Conservation (phyloP, 805 yeast species). For the Wilhelminamyces savonicus region DNA sequence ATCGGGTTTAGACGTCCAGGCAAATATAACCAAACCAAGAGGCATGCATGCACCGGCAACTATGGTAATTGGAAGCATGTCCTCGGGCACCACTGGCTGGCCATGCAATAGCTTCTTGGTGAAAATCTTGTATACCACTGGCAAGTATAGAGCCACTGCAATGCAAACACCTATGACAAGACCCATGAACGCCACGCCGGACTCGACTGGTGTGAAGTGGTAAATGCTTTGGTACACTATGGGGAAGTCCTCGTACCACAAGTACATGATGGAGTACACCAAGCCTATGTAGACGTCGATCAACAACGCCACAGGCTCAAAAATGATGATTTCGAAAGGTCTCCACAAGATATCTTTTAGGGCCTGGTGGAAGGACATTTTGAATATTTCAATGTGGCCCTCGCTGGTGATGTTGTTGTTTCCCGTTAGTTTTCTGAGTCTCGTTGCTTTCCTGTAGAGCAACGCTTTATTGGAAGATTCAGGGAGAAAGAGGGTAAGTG, state of each 20-base stretch:
- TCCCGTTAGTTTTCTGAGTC: constrained; percentile 45
- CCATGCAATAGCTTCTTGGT: constrained; percentile 16
- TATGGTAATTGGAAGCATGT: constrained; percentile 35
- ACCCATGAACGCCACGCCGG: constrained; percentile 43
- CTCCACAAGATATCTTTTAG: constrained; percentile 35
- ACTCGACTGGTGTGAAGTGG: constrained; percentile 41
- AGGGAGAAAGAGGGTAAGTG: constrained; percentile 38
- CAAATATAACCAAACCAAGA: constrained; percentile 39
- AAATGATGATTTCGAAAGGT: constrained; percentile 43
- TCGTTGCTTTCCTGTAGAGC: constrained; percentile 40
- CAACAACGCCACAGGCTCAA: constrained; percentile 53
- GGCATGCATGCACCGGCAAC: constrained; percentile 38
- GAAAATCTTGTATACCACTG: constrained; percentile 16
- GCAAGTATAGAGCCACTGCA: constrained; percentile 27
- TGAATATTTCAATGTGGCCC: constrained; percentile 28
- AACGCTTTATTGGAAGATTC: constrained; percentile 44
- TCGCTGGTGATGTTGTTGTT: constrained; percentile 37
- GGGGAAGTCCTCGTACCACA: constrained; percentile 61
- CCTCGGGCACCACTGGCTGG: constrained; percentile 32
- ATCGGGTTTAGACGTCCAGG: constrained; percentile 39
- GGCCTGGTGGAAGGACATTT: constrained; percentile 12
- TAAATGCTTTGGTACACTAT: constrained; percentile 41
- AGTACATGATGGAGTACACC: constrained; percentile 46
- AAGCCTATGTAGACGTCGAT: constrained; percentile 47
- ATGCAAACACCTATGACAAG: constrained; percentile 39